phyloP scores from a whole-genome alignment of 176 grass and related monocot genomes.

The Aegilops speltoides region DNA sequence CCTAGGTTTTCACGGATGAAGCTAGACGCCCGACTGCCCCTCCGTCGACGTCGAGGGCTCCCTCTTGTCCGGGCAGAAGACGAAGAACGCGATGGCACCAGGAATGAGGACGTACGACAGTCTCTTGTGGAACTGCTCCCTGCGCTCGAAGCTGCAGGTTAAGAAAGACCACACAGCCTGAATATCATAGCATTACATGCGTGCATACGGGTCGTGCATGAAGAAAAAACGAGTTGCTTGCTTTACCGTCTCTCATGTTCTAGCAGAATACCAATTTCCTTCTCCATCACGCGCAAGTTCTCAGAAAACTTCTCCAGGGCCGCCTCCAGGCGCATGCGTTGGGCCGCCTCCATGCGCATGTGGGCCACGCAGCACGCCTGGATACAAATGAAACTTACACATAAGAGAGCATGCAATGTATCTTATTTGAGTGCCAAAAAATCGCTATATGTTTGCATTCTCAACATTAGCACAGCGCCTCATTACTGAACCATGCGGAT shows the following conservation, averaged over 20 bases:
- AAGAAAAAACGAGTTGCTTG: neutral
- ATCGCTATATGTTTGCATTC: too few relatives aligned
- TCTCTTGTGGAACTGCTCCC: neutral
- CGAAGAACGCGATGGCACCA: neutral
- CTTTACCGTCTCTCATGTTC: neutral
- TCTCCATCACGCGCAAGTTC: too few relatives aligned
- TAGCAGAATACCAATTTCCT: too few relatives aligned
- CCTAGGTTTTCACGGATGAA: neutral
- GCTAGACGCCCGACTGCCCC: neutral
- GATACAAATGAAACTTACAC: too few relatives aligned
- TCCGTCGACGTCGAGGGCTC: neutral
- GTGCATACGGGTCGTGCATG: neutral
- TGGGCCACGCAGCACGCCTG: too few relatives aligned
- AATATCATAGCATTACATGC: neutral
- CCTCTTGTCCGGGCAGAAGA: neutral
- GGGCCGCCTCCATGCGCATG: too few relatives aligned
- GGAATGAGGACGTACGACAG: neutral
- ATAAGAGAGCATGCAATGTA: too few relatives aligned
- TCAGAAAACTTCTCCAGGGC: neutral
- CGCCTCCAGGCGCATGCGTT: too few relatives aligned
- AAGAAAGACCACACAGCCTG: too few relatives aligned
- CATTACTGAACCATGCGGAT: too few relatives aligned
- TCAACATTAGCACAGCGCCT: too few relatives aligned
- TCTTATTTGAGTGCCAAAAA: too few relatives aligned
- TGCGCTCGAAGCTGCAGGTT: neutral